These are phyloP conservation scores for Arthroderma sp. DNA, from an alignment of 2,329 filamentous ascomycete genomes.

Conservation along the genomic window DNA sequence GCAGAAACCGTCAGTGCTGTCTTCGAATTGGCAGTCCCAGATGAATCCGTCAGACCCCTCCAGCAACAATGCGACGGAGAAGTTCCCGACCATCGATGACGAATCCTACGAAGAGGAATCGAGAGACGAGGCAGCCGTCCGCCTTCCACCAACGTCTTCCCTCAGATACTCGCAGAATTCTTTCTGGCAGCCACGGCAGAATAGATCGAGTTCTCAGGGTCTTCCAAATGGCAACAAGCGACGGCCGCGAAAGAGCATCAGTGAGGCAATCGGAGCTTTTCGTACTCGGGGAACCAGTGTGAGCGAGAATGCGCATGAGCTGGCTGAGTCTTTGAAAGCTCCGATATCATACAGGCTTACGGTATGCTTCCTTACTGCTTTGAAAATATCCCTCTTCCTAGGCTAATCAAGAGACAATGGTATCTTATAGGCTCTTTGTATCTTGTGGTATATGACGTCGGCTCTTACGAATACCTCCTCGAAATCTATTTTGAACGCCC, in stretches of 20 bases:
- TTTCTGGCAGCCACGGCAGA: conserved; percentile 50
- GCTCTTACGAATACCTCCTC: conserved; percentile 95
- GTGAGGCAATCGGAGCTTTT: conserved; percentile 76
- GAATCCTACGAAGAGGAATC: conserved; percentile 18
- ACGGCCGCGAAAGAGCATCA: conserved; percentile 69
- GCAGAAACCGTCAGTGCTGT: conserved; percentile 26
- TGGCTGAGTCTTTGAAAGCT: conserved; percentile 79
- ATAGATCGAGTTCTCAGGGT: conserved; percentile 34
- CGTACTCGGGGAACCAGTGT: conserved; percentile 70
- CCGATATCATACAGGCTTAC: conserved; percentile 80
- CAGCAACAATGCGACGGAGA: conserved; percentile 24
- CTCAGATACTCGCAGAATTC: conserved; percentile 30
- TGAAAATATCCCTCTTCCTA: conserved; percentile 10
- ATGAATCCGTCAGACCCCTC: conserved; percentile 6
- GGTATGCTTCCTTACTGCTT: conserved; percentile 34
- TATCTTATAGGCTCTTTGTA: conserved; percentile 56
- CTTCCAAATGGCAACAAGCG: conserved; percentile 39
- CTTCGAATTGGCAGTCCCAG: conserved; percentile 22
- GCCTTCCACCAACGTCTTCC: conserved; percentile 15
- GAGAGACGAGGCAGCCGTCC: conserved; percentile 15
- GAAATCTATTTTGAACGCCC: conserved; percentile 87
- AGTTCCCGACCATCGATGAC: conserved; percentile 32
- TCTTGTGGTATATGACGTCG: conserved; percentile 89
- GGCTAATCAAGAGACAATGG: too few species aligned
- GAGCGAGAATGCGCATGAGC: conserved; percentile 82